A percentile compares a stretch with the other conserved stretches of the same genome.
These are phyloP conservation scores for Kodamaea alishanica DNA, from an alignment of 1,139 yeast genomes.

Conservation along the genomic window DNA sequence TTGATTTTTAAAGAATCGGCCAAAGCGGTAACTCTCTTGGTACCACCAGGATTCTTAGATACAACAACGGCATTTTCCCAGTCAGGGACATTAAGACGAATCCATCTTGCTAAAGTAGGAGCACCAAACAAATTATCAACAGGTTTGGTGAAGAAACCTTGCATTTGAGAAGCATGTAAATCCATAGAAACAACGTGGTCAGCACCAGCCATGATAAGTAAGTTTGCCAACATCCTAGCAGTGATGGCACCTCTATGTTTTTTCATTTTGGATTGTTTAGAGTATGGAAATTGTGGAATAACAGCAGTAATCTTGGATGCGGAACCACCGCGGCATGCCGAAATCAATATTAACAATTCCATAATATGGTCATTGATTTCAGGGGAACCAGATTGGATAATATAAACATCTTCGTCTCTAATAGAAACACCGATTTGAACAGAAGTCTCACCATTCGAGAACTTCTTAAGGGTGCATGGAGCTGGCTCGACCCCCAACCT, in stretches of 20 bases:
- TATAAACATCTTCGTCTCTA: constrained; percentile 94
- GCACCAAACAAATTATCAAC: constrained; percentile 96
- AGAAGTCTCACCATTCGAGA: constrained; percentile 95
- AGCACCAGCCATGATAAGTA: constrained; percentile 97
- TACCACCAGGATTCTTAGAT: constrained; percentile 97
- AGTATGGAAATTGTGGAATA: constrained; percentile 95
- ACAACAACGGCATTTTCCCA: constrained; percentile 84
- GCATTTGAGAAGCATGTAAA: constrained; percentile 98
- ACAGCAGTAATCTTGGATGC: constrained; percentile 97
- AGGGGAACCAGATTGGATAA: constrained; percentile 89
- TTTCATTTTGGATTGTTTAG: constrained; percentile 97
- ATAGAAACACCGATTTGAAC: constrained; percentile 94
- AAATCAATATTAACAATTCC: constrained; percentile 89
- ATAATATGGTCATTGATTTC: constrained; percentile 91
- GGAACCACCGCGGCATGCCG: constrained; percentile 96
- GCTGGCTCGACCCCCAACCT: constrained; percentile 94
- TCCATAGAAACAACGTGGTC: constrained; percentile 99
- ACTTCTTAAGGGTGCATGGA: constrained; percentile 84
- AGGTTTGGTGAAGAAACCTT: constrained; percentile 95
- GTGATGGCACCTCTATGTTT: constrained; percentile 98
- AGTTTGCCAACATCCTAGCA: constrained; percentile 97
- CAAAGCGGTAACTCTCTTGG: constrained; percentile 93
- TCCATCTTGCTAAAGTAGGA: constrained; percentile 96
- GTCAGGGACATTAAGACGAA: constrained; percentile 81
- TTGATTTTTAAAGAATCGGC: constrained; percentile 94